Evolutionary conservation across 2,329 filamentous ascomycete species (phyloP).

Genomic region (Karstenula rhodostoma): DNA sequence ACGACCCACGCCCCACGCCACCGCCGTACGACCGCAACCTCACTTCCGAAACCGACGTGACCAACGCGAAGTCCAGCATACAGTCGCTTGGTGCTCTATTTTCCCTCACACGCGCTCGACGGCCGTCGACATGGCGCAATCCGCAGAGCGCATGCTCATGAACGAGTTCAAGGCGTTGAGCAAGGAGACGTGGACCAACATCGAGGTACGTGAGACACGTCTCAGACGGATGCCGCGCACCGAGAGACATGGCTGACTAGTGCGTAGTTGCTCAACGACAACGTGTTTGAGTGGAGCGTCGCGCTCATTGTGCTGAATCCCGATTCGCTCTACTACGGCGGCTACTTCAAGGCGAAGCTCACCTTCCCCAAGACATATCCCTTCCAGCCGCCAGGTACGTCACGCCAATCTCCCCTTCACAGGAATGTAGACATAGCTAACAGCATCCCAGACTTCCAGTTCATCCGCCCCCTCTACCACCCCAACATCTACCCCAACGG

Average conservation of each 20-base stretch:
- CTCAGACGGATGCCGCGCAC: slow-evolving; percentile 2
- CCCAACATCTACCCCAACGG: slow-evolving; percentile 94
- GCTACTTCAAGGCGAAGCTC: slow-evolving; percentile 92
- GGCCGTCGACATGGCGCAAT: slow-evolving; percentile 35
- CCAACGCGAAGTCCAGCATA: neutral
- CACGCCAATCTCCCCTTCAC: neutral
- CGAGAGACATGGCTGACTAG: slow-evolving; percentile 31
- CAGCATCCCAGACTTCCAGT: slow-evolving; percentile 73
- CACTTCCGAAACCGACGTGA: neutral
- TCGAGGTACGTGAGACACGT: slow-evolving; percentile 69
- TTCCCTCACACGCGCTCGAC: slow-evolving; percentile 5
- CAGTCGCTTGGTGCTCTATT: neutral
- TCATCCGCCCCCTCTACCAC: slow-evolving; percentile 81
- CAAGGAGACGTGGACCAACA: slow-evolving; percentile 93
- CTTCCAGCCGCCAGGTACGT: slow-evolving; percentile 76
- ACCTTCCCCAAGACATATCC: slow-evolving; percentile 89
- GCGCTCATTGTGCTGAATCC: slow-evolving; percentile 92
- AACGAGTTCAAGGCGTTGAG: slow-evolving; percentile 82
- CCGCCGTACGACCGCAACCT: slow-evolving; percentile 1
- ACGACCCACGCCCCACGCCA: neutral
- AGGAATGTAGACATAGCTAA: slow-evolving; percentile 10
- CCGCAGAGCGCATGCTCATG: slow-evolving; percentile 84
- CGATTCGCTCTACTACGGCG: slow-evolving; percentile 90
- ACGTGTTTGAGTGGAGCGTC: slow-evolving; percentile 86
- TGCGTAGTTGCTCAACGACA: slow-evolving; percentile 74